phyloP scores from a whole-genome alignment of 2,329 filamentous ascomycete genomes.

The Thermothelomyces thermophilus region DNA sequence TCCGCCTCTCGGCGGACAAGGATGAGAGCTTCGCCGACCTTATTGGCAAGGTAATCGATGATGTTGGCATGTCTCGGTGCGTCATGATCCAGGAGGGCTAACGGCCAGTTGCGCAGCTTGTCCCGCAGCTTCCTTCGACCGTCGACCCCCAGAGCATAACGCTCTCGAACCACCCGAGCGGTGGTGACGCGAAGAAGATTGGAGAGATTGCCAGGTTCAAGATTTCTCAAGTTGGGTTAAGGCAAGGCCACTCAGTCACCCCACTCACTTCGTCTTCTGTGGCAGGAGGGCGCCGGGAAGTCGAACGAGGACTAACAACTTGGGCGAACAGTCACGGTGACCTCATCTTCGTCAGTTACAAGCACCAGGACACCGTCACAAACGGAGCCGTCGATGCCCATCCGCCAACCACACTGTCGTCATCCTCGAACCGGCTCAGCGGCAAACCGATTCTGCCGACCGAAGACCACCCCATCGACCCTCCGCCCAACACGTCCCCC shows the following conservation, averaged over 20 bases:
- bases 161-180: slow-evolving; percentile 55
- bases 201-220: slow-evolving; percentile 50
- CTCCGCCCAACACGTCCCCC: slow-evolving; percentile 44
- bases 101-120: slow-evolving; percentile 37
- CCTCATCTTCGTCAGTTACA: slow-evolving; percentile 80
- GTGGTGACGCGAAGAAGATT: slow-evolving; percentile 53
- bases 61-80: background rate
- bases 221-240: slow-evolving; percentile 54
- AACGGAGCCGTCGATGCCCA: slow-evolving; percentile 31
- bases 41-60: slow-evolving; percentile 43
- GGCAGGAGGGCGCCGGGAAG: background rate
- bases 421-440: slow-evolving; percentile 64
- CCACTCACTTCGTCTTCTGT: too few relatives aligned
- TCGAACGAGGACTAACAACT: slow-evolving; percentile 5
- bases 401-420: slow-evolving; percentile 28
- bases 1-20: slow-evolving; percentile 72
- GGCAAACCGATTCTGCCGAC: slow-evolving; percentile 65
- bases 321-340: slow-evolving; percentile 69
- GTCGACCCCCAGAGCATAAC: slow-evolving; percentile 54
- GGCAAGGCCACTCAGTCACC: slow-evolving; percentile 34
- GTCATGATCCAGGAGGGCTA: background rate
- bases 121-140: slow-evolving; percentile 53
- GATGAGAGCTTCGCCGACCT: slow-evolving; percentile 65
- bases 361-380: slow-evolving; percentile 46
- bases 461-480: slow-evolving; percentile 60